Evolutionary conservation across 108 stramenopile genomes (phyloP).

Genomic region (Conticribra guillardii): DNA sequence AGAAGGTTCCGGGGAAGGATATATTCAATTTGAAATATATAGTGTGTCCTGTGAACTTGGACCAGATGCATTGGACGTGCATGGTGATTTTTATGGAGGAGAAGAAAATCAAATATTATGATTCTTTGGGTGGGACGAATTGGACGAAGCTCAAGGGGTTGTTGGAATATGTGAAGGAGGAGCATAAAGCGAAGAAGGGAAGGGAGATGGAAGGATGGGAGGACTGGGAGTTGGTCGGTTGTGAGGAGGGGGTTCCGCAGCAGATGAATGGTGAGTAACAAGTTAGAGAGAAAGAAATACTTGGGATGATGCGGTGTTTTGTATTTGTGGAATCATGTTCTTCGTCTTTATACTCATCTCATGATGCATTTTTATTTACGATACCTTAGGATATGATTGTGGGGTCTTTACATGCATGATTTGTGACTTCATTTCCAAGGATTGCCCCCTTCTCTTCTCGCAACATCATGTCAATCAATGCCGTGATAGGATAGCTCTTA

Average conservation of each 20-base stretch:
- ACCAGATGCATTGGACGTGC: conserved; percentile 92
- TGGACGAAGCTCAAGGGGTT: conserved; percentile 62
- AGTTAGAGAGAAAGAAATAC: not conserved
- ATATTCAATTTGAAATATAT: conserved; percentile 92
- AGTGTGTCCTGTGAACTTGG: conserved; percentile 89
- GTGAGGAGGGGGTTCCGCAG: conserved; percentile 1
- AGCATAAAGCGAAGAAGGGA: conserved; percentile 74
- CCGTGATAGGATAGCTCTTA: conserved; percentile 82
- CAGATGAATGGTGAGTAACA: conserved; percentile 70
- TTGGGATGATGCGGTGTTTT: too few species aligned
- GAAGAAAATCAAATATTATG: conserved; percentile 83
- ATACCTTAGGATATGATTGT: conserved; percentile 75
- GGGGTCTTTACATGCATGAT: conserved; percentile 94
- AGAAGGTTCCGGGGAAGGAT: conserved; percentile 91
- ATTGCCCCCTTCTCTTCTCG: conserved; percentile 71
- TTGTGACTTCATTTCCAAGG: conserved; percentile 82
- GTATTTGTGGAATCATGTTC: not conserved
- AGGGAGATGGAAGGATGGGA: conserved; percentile 69
- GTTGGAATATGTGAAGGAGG: conserved; percentile 86
- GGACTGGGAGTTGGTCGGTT: conserved; percentile 71
- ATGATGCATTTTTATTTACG: conserved; percentile 7
- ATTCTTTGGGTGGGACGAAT: conserved; percentile 73
- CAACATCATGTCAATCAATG: conserved; percentile 84
- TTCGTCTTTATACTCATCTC: not conserved
- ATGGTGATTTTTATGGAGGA: conserved; percentile 89